Percentiles rank a stretch among this genome's conserved stretches.
Conservation (phyloP, 2,329 filamentous ascomycete genomes). For the Penicillium sp. region DNA sequence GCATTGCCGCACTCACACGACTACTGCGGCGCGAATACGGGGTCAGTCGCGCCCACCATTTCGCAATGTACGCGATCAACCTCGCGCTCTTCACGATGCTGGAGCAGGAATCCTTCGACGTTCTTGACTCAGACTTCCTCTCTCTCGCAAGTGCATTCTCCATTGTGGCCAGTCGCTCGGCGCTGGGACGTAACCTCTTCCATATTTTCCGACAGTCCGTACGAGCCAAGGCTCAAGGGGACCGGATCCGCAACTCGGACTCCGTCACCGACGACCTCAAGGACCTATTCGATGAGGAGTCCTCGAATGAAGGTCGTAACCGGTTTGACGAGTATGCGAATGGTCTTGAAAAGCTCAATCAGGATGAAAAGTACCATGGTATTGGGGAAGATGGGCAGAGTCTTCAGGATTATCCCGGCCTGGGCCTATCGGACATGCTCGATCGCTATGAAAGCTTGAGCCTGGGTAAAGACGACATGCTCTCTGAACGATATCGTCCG, state of each 20-base stretch:
- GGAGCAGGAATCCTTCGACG: conserved; percentile 28
- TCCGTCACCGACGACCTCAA: conserved; percentile 31
- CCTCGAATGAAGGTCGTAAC: conserved; percentile 11
- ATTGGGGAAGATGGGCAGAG: conserved; percentile 16
- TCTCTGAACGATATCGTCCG: conserved; percentile 18
- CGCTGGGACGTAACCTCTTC: conserved; percentile 33
- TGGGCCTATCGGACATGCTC: conserved; percentile 36
- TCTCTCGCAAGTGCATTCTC: conserved; percentile 33
- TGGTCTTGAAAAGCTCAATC: conserved; percentile 33
- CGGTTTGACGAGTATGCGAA: conserved; percentile 32
- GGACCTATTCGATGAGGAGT: conserved; percentile 30
- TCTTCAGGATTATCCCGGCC: conserved; percentile 26
- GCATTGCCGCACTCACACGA: conserved; percentile 29
- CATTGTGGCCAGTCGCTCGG: conserved; percentile 32
- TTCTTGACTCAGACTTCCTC: conserved; percentile 35
- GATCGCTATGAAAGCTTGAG: conserved; percentile 39
- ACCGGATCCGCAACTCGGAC: conserved; percentile 22
- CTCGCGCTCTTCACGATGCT: conserved; percentile 36
- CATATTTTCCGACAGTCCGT: conserved; percentile 36
- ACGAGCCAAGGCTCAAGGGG: conserved; percentile 29
- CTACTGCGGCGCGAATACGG: conserved; percentile 34
- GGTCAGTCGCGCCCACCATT: conserved; percentile 34
- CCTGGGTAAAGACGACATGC: conserved; percentile 33
- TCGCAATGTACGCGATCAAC: conserved; percentile 38
- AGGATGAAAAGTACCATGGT: conserved; percentile 31